Evolutionary conservation across 768 basidiomycete genomes (phyloP), one percentile per base, ranked within the genome.

Genomic region (Lentinula boryana): DNA sequence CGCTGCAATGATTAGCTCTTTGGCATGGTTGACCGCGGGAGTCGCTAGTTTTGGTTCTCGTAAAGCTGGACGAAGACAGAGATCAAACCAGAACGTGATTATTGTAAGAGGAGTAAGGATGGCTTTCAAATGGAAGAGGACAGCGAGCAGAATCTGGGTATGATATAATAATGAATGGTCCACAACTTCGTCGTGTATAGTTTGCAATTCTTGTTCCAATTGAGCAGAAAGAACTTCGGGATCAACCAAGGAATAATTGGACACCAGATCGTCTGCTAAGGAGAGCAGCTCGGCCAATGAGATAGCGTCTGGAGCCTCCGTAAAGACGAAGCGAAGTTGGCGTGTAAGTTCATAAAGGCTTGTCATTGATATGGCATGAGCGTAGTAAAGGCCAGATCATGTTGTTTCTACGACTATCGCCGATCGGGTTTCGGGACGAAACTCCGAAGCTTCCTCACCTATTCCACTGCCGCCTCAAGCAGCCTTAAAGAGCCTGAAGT

Each of bases 71-170:
- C 91, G 85, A 2, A 93, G 77, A 31, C 89, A 78, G 36, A 89
- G 79, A 69, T 93, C 90, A 70, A 91, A 93, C 92, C 92, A 93
- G 31, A 78, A 79, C 1, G 86, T 86, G 60, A 91, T 87, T 58
- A 92, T 76, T 27, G 88, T 88, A 5, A 78, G 78, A 7, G 87
- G 74, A 2, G 88, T 76, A 6, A 91, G 74, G 32, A 89, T 76
- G 12, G 86, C 80, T 9, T 76, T 75, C 31, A 93, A 78, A 65
- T 84, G 84, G 63, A 81, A 79, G 5, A 93, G 77, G 16, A 89
- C 79, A 27, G 81, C 78, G 10, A 93, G 78, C 65, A 93, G 85
- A 13, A 84, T 71, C 66, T 90, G 88, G 3, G 78, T 80, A 66
- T 91, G 88, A 23, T 75, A 75, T 41, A 83, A 72, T 27, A 81